Evolutionary conservation across 495 filamentous ascomycete species (phyloP).

Genomic region (Corynascus novoguineensis): DNA sequence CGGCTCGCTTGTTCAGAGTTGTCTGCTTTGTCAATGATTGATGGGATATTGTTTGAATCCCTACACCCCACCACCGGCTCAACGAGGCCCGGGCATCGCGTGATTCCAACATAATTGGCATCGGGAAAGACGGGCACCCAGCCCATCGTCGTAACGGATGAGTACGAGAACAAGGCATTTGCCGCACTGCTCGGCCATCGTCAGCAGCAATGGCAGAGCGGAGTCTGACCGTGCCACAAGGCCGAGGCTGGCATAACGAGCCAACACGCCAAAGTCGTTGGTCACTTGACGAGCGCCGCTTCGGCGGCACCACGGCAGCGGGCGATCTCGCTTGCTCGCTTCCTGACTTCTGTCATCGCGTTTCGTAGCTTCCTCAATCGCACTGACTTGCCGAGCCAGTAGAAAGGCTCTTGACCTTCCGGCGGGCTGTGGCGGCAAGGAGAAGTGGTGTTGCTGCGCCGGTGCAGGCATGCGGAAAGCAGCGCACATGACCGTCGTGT

Average conservation of each 20-base stretch:
- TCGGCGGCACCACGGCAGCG: conserved; percentile 7
- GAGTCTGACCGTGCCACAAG: background rate
- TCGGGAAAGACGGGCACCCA: too few relatives aligned
- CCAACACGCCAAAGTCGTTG: conserved; percentile 1
- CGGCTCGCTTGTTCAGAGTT: conserved; percentile 2
- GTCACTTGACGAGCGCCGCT: conserved; percentile 9
- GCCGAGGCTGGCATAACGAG: background rate
- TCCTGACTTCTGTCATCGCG: background rate
- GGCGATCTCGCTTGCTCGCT: background rate
- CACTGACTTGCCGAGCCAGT: background rate
- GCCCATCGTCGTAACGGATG: too few relatives aligned
- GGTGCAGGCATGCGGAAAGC: background rate
- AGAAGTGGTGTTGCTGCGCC: background rate
- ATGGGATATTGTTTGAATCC: background rate
- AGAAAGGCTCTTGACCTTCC: background rate
- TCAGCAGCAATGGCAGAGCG: background rate
- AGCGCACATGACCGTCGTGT: background rate
- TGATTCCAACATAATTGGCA: too few relatives aligned
- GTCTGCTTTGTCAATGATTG: background rate
- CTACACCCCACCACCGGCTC: too few relatives aligned
- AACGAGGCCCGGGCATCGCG: too few relatives aligned
- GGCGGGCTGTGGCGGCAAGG: background rate
- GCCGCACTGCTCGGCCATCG: too few relatives aligned
- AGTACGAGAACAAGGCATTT: too few relatives aligned
- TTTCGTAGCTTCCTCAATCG: conserved; percentile 7